Base-by-base conservation (phyloP, 805 yeast species). In the Yamadazyma nakazawae region DNA sequence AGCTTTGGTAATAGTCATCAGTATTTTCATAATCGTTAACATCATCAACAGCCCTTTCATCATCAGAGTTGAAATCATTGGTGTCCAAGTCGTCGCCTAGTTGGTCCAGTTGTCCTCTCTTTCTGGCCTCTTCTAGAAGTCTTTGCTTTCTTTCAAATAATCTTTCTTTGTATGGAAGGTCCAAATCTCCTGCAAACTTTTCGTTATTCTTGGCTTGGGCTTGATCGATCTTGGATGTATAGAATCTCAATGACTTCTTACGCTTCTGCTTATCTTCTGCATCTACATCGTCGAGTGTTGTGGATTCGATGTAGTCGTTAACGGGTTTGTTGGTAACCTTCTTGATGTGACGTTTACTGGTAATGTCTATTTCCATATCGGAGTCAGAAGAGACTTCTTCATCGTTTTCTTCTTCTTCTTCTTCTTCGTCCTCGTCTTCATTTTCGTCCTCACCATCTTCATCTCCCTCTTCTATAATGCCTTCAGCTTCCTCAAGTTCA, bases 221-320 rank as follows among this genome's bases (percentile, higher is more conserved):
- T 68, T 91, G 96, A 64, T 90, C 97, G 65, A 94, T 91, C 67
- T 92, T 91, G 48, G 98, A 88, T 1, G 99, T 94, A 76, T 94
- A 94, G 81, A 94, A 94, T 50, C 98, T 83, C 58, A 94, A 79
- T 2, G 96, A 78, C 61, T 80, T 81, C 72, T 84, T 86, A 57
- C 95, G 82, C 17, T 82, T 79, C 49, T 78, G 80, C 70, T 91
- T 92, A 48, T 90, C 98, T 59, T 88, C 96, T 38, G 78, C 76
- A 66, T 94, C 98, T 40, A 89, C 82, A 24, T 82, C 94, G 42
- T 87, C 95, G 37, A 87, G 76, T 2, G 56, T 50, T 30, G 76
- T 81, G 25, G 81, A 73, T 59, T 89, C 96, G n/a, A 80, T 74
- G 59, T 70, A 84, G 62, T 85, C 94, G 50, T 75, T 77, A 5